Conservation (phyloP, 768 basidiomycete species). For the Xerocomellus dryophilus region DNA sequence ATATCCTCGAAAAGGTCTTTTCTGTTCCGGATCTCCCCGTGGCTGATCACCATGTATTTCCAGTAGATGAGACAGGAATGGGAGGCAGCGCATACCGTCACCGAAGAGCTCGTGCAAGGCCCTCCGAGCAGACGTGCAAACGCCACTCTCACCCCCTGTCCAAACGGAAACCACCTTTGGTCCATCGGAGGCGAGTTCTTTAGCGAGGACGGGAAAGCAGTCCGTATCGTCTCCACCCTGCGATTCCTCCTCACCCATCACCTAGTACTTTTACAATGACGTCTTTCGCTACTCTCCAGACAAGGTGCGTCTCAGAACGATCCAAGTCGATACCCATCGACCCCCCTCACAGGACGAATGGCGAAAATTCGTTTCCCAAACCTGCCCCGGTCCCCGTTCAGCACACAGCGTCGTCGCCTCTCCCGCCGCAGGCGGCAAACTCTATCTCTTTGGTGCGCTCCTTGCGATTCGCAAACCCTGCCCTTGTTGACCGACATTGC, state of each 20-base stretch:
- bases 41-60: constrained; percentile 6
- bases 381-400: constrained; percentile 82
- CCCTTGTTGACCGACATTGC: neutral
- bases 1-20: constrained; percentile 73
- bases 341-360: constrained; percentile 66
- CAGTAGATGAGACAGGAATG: constrained; percentile 79
- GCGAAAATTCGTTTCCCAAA: constrained; percentile 80
- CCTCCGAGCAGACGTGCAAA: constrained; percentile 83
- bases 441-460: constrained; percentile 71
- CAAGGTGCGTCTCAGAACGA: constrained; percentile 43
- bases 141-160: constrained; percentile 77
- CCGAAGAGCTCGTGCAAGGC: constrained; percentile 78
- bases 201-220: constrained; percentile 79
- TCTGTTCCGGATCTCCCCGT: neutral
- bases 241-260: neutral
- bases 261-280: constrained; percentile 82
- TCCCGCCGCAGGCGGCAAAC: constrained; percentile 78
- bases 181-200: constrained; percentile 86
- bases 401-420: constrained; percentile 80
- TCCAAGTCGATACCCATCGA: neutral
- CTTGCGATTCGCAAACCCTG: too few species aligned
- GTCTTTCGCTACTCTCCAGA: constrained; percentile 84
- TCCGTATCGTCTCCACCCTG: constrained; percentile 29
- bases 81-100: constrained; percentile 80
- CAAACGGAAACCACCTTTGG: constrained; percentile 79